Conservation (phyloP, 2,329 filamentous ascomycete species). For the Bipolaris victoriae region DNA sequence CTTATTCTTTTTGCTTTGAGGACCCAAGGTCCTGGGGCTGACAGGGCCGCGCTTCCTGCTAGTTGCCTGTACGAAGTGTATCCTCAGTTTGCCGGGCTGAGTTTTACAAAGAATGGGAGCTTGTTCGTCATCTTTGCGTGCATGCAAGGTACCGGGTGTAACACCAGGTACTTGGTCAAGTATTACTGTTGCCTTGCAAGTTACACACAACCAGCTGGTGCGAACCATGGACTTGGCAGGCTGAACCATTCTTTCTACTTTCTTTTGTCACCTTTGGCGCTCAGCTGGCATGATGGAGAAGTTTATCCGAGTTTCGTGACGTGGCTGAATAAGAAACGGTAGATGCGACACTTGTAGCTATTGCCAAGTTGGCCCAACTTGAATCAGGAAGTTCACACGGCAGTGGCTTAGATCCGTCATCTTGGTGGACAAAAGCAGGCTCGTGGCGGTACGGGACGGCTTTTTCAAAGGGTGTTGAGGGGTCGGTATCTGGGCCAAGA, state of each 20-base stretch:
- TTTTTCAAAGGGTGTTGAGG: neutral
- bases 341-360: neutral
- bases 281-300: neutral
- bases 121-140: neutral
- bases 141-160: conserved; percentile 1
- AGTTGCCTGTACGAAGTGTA: neutral
- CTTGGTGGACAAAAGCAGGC: neutral
- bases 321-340: neutral
- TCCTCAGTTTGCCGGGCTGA: neutral
- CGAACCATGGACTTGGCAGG: conserved; percentile 16
- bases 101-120: neutral
- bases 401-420: neutral
- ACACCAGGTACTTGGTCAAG: neutral
- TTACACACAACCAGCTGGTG: neutral
- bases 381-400: neutral
- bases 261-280: neutral
- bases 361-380: neutral
- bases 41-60: neutral
- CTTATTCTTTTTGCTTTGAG: neutral
- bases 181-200: neutral
- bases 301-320: neutral
- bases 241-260: neutral
- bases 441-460: neutral
- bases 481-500: neutral
- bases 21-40: neutral